Conservation (phyloP, 345 rosid species). For the Gossypium sturtianum region DNA sequence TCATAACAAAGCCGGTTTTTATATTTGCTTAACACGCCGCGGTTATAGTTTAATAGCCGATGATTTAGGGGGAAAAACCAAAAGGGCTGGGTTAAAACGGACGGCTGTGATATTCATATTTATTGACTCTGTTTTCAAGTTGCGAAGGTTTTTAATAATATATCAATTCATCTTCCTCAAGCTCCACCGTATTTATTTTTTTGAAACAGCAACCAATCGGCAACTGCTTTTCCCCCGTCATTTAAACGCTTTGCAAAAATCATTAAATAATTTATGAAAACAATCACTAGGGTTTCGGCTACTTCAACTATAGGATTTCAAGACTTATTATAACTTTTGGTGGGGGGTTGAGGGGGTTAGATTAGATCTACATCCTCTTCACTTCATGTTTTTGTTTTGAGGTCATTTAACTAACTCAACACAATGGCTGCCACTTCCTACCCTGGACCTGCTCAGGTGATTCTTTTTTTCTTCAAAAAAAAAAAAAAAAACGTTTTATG, state of each 20-base stretch:
- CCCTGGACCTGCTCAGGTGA: conserved; percentile 7
- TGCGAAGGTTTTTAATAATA: no score
- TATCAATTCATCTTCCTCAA: no score
- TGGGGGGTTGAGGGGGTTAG: background rate
- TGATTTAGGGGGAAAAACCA: no score
- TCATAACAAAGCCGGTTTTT: no score
- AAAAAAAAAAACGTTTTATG: background rate
- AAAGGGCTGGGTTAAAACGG: no score
- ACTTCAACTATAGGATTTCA: background rate
- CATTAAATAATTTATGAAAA: no score
- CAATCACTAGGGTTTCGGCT: background rate
- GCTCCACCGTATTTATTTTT: background rate
- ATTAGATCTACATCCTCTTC: background rate
- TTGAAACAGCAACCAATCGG: no score
- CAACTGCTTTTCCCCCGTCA: background rate
- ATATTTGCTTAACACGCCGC: no score
- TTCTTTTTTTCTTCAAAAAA: background rate
- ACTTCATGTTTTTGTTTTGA: conserved; percentile 1
- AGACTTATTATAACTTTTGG: background rate
- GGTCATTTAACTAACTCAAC: background rate
- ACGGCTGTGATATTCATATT: no score
- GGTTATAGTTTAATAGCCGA: no score
- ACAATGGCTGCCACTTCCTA: conserved; percentile 1
- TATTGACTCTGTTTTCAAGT: no score
- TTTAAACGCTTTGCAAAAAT: background rate